These are phyloP conservation scores for Blastobotrys serpentis DNA, from an alignment of 1,139 yeast genomes.

Conservation along the genomic window DNA sequence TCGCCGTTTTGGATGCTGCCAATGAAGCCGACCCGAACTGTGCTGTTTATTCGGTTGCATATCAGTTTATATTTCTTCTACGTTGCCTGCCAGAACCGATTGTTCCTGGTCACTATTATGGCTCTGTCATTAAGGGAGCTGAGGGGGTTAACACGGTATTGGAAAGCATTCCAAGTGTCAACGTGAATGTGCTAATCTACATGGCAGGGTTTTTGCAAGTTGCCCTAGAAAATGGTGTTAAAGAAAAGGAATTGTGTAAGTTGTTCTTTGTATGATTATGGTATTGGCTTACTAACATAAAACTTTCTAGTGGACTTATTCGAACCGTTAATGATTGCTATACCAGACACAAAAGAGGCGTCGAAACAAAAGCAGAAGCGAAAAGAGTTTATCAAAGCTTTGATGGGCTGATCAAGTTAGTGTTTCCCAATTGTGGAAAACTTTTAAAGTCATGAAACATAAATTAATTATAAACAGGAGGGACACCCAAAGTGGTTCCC, in stretches of 20 bases:
- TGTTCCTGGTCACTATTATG: conserved; percentile 39
- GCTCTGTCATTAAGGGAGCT: conserved; percentile 29
- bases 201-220: conserved; percentile 40
- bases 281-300: neutral
- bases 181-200: conserved; percentile 44
- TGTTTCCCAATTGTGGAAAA: too few species aligned
- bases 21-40: conserved; percentile 26
- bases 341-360: conserved; percentile 29
- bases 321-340: conserved; percentile 34
- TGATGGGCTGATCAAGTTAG: conserved; percentile 19
- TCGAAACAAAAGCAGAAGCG: conserved; percentile 18
- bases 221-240: conserved; percentile 31
- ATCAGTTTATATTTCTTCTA: conserved; percentile 37
- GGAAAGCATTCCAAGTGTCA: conserved; percentile 42
- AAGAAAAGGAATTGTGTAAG: conserved; percentile 15
- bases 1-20: conserved; percentile 34
- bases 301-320: conserved; percentile 32
- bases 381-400: conserved; percentile 28
- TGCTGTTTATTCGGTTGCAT: conserved; percentile 37
- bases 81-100: conserved; percentile 44
- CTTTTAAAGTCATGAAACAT: neutral
- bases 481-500: conserved; percentile 86
- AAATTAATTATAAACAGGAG: conserved; percentile 16
- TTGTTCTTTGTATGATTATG: neutral
- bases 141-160: conserved; percentile 34